A percentile compares a stretch with the other conserved stretches of the same genome.
Conservation (phyloP, 352 stramenopile species). For the Phytophthora syringae region DNA sequence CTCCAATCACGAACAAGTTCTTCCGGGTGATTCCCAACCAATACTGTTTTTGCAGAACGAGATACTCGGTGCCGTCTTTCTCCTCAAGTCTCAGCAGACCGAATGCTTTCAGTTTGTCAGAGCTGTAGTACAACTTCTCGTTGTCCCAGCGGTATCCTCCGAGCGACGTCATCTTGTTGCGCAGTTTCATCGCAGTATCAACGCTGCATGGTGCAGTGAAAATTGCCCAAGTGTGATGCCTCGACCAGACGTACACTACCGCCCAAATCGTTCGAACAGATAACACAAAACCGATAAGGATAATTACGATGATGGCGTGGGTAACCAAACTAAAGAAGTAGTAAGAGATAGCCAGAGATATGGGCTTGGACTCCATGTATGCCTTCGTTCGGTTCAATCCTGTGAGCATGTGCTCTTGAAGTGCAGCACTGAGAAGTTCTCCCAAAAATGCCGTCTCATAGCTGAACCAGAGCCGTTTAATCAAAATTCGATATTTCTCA, state of each 20-base stretch:
- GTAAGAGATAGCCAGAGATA: conserved; percentile 5
- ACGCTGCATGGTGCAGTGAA: conserved; percentile 17
- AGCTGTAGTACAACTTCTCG: conserved; percentile 16
- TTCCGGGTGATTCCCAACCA: not conserved
- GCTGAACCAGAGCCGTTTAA: conserved; percentile 19
- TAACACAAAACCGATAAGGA: conserved; percentile 16
- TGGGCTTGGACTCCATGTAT: not conserved
- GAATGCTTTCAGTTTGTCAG: conserved; percentile 17
- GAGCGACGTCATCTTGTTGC: conserved; percentile 24
- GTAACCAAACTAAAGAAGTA: conserved; percentile 15
- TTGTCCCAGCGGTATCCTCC: conserved; percentile 1
- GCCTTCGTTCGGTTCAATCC: conserved; percentile 5
- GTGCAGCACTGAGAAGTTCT: conserved; percentile 12
- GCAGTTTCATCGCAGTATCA: conserved; percentile 8
- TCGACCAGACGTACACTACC: not conserved
- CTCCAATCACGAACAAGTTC: not conserved
- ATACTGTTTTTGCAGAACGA: conserved; percentile 4
- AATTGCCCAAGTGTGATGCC: not conserved
- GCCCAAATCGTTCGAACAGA: conserved; percentile 1
- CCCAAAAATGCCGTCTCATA: conserved; percentile 22
- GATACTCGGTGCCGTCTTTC: not conserved
- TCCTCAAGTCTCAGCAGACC: conserved; percentile 13
- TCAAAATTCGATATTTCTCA: not conserved
- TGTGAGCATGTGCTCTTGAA: conserved; percentile 7
- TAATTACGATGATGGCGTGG: conserved; percentile 10